Evolutionary conservation across 305 asterid genomes (phyloP).

Genomic region (Solanum hybrid): DNA sequence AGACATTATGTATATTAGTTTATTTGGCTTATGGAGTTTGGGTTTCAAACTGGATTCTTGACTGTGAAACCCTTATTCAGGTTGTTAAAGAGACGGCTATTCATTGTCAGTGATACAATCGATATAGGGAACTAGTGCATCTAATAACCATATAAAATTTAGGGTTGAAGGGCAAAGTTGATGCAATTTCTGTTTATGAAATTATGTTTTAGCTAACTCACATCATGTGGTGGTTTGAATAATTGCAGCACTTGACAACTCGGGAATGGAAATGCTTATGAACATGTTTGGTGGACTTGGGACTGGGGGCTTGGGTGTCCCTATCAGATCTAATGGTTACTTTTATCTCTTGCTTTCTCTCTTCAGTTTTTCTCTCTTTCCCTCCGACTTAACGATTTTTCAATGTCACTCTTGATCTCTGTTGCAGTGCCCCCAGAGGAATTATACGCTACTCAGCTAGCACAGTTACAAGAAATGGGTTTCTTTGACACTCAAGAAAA

Average conservation of each 20-base stretch:
- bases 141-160: background rate
- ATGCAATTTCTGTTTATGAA: background rate
- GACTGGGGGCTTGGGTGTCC: slow-evolving; percentile 29
- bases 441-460: slow-evolving; percentile 38
- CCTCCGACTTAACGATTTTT: background rate
- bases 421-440: slow-evolving; percentile 50
- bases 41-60: background rate
- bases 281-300: slow-evolving; percentile 54
- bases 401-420: background rate
- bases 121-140: background rate
- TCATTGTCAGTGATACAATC: background rate
- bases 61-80: background rate
- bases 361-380: background rate
- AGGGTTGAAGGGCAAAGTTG: background rate
- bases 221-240: background rate
- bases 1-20: background rate
- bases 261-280: slow-evolving; percentile 41
- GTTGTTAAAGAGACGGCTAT: background rate
- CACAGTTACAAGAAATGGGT: slow-evolving; percentile 59
- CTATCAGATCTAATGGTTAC: slow-evolving; percentile 34
- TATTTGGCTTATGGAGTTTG: background rate
- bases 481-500: slow-evolving; percentile 50
- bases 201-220: background rate
- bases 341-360: background rate
- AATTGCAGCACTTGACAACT: slow-evolving; percentile 6